Conservation (phyloP, 1,284 basidiomycete genomes). For the Tetrapyrgos nigripes region DNA sequence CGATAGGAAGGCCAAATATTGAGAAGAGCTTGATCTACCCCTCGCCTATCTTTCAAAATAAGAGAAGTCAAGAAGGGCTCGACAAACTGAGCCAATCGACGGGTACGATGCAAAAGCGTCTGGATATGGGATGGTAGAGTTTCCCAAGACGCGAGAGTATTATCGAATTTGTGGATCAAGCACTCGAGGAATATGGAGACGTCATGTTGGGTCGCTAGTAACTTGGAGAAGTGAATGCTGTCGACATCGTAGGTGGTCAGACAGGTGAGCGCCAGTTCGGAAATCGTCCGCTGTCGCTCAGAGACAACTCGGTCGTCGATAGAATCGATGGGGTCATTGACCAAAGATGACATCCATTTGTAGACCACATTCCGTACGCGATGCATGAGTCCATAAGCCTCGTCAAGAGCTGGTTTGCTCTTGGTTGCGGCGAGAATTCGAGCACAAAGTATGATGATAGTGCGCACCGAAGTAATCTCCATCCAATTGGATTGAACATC, state of each 20-base stretch:
- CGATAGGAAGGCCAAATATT: neutral
- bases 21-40: neutral
- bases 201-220: slow-evolving; percentile 30
- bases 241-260: slow-evolving; percentile 46
- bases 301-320: slow-evolving; percentile 27
- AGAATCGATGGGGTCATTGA: neutral
- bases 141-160: slow-evolving; percentile 18
- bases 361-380: neutral
- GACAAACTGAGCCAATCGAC: neutral
- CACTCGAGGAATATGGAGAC: slow-evolving; percentile 39
- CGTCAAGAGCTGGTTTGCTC: neutral
- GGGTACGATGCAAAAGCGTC: slow-evolving; percentile 23
- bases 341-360: neutral
- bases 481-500: slow-evolving; percentile 48
- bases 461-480: slow-evolving; percentile 41
- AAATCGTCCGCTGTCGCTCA: slow-evolving; percentile 23
- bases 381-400: neutral
- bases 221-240: slow-evolving; percentile 12
- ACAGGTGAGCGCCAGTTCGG: slow-evolving; percentile 43
- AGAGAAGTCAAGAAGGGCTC: neutral
- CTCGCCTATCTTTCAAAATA: neutral
- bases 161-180: slow-evolving; percentile 37
- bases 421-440: slow-evolving; percentile 40
- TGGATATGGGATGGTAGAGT: slow-evolving; percentile 18
- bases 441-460: slow-evolving; percentile 34